Evolutionary conservation across 305 asterid species (phyloP).

Genomic region (Withania somnifera): DNA sequence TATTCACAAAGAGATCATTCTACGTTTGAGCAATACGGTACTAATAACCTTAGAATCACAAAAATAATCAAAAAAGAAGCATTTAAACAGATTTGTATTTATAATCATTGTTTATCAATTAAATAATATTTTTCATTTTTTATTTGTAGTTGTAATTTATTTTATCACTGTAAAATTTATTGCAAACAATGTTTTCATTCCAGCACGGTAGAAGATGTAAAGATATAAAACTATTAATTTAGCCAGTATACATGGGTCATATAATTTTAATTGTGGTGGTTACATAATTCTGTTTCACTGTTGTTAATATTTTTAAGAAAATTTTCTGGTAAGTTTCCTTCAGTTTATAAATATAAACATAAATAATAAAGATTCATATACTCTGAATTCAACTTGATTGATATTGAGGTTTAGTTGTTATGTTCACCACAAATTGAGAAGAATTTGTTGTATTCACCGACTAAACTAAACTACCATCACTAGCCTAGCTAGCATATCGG

Average conservation of each 20-base stretch:
- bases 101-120: no score
- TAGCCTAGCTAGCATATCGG: background rate
- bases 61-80: no score
- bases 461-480: background rate
- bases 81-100: no score
- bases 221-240: conserved; percentile 96
- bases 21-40: no score
- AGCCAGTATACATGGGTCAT: conserved; percentile 99
- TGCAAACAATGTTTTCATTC: no score
- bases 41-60: no score
- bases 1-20: no score
- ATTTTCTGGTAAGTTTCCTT: conserved; percentile 64
- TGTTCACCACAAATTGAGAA: background rate
- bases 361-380: background rate
- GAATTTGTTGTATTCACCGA: background rate
- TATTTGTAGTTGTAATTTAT: no score
- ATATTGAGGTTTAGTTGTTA: background rate
- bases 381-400: background rate
- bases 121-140: no score
- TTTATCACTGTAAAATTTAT: no score
- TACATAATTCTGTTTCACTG: conserved; percentile 87
- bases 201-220: conserved; percentile 86
- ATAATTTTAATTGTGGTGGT: conserved; percentile 96
- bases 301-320: conserved; percentile 94
- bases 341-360: background rate